These are phyloP conservation scores for Vicia villosa DNA, from an alignment of 306 rosid species.

Conservation along the genomic window DNA sequence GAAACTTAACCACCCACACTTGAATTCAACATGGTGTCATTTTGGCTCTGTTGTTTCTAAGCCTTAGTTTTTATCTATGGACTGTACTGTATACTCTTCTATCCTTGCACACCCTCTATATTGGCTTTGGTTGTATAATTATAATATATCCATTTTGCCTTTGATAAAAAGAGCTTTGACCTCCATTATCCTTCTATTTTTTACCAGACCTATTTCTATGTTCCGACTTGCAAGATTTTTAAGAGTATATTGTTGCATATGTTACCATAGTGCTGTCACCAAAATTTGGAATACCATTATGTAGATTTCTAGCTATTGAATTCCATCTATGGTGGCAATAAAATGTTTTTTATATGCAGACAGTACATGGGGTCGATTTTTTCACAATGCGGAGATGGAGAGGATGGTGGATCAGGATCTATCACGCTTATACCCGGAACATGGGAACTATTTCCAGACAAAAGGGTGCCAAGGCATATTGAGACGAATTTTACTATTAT, in stretches of 20 bases:
- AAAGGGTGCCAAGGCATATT: slow-evolving; percentile 91
- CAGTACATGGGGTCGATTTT: slow-evolving; percentile 98
- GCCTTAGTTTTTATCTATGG: too few species aligned
- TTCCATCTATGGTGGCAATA: slow-evolving; percentile 27
- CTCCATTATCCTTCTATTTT: not conserved
- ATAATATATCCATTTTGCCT: too few species aligned
- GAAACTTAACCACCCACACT: too few species aligned
- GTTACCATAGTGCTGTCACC: not conserved
- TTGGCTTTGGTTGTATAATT: too few species aligned
- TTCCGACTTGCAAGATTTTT: slow-evolving; percentile 1
- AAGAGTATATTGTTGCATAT: slow-evolving; percentile 1
- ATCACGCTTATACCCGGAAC: slow-evolving; percentile 96
- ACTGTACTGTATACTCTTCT: too few species aligned
- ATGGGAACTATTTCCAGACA: slow-evolving; percentile 94
- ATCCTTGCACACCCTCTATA: too few species aligned
- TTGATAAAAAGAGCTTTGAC: slow-evolving; percentile 2
- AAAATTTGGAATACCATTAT: slow-evolving; percentile 19
- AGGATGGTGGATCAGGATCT: slow-evolving; percentile 97
- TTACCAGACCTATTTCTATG: slow-evolving; percentile 8
- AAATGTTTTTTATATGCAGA: slow-evolving; percentile 56
- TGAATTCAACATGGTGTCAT: too few species aligned
- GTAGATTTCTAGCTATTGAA: slow-evolving; percentile 21
- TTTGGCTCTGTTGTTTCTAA: too few species aligned
- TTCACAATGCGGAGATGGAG: slow-evolving; percentile 93
- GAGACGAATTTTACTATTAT: slow-evolving; percentile 81